Base-by-base conservation (phyloP, 2,329 filamentous ascomycete species). In the Ophiocordyceps camponoti-rufipedis region DNA sequence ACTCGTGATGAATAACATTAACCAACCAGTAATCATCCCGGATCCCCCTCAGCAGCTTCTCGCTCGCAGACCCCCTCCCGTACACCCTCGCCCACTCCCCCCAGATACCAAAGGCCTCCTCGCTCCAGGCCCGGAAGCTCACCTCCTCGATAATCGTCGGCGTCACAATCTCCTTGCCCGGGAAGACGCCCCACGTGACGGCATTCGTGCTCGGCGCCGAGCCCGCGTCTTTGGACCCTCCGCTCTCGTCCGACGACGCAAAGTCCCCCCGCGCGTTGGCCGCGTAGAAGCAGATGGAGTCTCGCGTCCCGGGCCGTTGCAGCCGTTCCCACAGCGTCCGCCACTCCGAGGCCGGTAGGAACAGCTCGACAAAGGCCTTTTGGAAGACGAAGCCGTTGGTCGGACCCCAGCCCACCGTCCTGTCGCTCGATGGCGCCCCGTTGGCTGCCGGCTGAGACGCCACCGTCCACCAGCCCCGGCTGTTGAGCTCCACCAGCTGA, bases 281-380 rank as follows among this genome's bases (percentile, higher is more conserved):
- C 5, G 89, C 89, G 62, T 94, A 95, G 71, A 85, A 98, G 52
- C 83, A 86, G 35, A 95, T 74, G 44, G 76, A 71, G 40, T 80
- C 77, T 43, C 77, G 70, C 14, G 23, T 23, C 23, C 23, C 23
- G 3, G 23, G 23, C 23, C 23, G 23, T 23, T 63, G 58, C 41
- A 96, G 74, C 48, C 76, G 74, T 4, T 71, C 69, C 50, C 75
- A 73, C 31, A 98, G 70, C 1, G 60, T 59, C 14, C 66, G 62
- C 80, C 87, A 96, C 59, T 89, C 84, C 0, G 72, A 62, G 0
- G 70, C 65, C 0, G 88, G 80, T 47, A 94, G 67, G 70, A 98
- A 98, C 65, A 96, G 86, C 61, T 98, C 91, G 44, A 98, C 87
- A 62, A 98, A 98, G 0, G 89, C 83, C 64, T 96, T 98, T 58